phyloP scores from a whole-genome alignment of 345 rosid genomes.

The Lepidium didymum region DNA sequence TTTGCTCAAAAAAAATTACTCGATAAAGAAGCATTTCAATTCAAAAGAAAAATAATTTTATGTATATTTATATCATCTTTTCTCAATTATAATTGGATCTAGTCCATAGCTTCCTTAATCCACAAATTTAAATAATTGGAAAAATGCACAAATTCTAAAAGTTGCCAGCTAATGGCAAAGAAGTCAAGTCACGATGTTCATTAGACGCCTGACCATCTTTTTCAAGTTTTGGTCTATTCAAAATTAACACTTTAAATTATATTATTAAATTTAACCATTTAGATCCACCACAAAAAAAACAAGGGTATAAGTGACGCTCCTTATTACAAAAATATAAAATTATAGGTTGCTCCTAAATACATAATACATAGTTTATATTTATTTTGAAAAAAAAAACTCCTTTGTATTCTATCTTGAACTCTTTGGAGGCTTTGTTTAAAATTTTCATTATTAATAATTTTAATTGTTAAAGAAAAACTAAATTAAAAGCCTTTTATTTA shows the following conservation, averaged over 20 bases:
- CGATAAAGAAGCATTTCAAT: not conserved
- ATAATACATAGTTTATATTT: no score
- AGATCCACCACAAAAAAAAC: no score
- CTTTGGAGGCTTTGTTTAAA: not conserved
- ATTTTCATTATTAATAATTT: not conserved
- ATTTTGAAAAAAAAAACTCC: no score
- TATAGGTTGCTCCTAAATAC: not conserved
- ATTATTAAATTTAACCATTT: not conserved
- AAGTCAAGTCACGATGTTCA: slow-evolving; percentile 26
- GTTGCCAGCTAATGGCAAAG: slow-evolving; percentile 3
- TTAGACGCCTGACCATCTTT: slow-evolving; percentile 14
- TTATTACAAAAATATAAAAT: not conserved
- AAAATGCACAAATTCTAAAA: not conserved
- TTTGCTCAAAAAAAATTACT: not conserved
- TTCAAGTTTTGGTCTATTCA: slow-evolving; percentile 9
- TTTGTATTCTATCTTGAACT: not conserved
- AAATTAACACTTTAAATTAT: not conserved
- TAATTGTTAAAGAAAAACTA: no score
- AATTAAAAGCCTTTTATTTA: no score
- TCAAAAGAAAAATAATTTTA: not conserved
- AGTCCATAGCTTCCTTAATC: not conserved
- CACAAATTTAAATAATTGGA: not conserved
- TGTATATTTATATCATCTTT: not conserved
- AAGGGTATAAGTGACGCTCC: no score
- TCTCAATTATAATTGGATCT: not conserved